These are phyloP conservation scores for Pueraria montana DNA, from an alignment of 306 rosid genomes.

Conservation along the genomic window DNA sequence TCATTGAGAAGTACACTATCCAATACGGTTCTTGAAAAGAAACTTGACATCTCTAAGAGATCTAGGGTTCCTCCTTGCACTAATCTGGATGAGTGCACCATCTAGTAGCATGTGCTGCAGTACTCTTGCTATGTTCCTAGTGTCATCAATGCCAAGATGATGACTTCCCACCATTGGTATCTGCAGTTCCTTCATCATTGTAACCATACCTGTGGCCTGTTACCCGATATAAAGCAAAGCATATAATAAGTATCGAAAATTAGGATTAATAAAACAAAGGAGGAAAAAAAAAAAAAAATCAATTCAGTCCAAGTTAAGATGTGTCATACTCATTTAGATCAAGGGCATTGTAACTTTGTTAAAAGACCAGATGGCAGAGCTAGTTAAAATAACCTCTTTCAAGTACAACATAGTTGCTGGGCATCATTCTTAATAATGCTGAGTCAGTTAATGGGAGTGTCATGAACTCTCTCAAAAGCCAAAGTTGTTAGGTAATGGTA, in stretches of 20 bases:
- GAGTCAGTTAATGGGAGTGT: not conserved
- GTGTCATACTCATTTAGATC: slow-evolving; percentile 6
- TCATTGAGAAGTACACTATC: slow-evolving; percentile 48
- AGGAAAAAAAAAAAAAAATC: not conserved
- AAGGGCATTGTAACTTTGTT: not conserved
- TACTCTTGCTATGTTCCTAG: slow-evolving; percentile 86
- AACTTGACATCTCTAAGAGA: slow-evolving; percentile 71
- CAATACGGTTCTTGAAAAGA: slow-evolving; percentile 78
- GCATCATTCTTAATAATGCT: not conserved
- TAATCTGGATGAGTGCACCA: slow-evolving; percentile 78
- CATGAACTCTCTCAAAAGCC: not conserved
- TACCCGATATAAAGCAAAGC: slow-evolving; percentile 46
- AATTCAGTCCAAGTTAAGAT: not conserved
- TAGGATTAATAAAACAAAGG: not conserved
- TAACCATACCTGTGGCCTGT: slow-evolving; percentile 92
- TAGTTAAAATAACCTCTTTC: not conserved
- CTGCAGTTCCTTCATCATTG: slow-evolving; percentile 88
- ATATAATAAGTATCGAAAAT: not conserved
- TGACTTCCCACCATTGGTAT: slow-evolving; percentile 87
- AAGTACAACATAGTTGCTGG: not conserved
- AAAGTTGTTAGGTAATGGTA: not conserved
- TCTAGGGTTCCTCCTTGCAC: slow-evolving; percentile 72
- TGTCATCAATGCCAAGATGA: slow-evolving; percentile 97
- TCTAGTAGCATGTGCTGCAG: slow-evolving; percentile 82
- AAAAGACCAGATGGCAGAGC: not conserved